These are phyloP conservation scores for Epicoccum nigrum DNA, from an alignment of 2,329 filamentous ascomycete species.

Conservation along the genomic window DNA sequence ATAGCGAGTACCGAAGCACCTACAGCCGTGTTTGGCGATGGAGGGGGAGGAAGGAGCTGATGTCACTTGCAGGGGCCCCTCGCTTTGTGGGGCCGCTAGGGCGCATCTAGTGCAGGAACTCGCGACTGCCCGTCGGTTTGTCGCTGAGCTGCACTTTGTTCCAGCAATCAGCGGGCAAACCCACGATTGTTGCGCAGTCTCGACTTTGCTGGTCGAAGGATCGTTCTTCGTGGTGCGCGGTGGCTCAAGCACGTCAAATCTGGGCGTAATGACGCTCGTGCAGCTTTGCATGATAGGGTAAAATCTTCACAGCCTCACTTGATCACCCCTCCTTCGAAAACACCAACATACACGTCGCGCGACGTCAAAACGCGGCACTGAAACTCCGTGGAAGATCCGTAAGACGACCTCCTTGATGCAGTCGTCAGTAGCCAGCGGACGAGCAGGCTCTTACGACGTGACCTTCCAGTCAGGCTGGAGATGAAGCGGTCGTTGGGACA, in stretches of 20 bases:
- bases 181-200: slow-evolving; percentile 8
- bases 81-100: slow-evolving; percentile 2
- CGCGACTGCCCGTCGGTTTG: slow-evolving; percentile 9
- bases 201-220: neutral
- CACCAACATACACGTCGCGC: too few relatives aligned
- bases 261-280: slow-evolving; percentile 12
- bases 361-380: too few relatives aligned
- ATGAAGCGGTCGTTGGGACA: too few relatives aligned
- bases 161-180: slow-evolving; percentile 4
- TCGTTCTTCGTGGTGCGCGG: slow-evolving; percentile 4
- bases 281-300: slow-evolving; percentile 3
- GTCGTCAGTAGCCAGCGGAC: too few relatives aligned
- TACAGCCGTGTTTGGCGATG: slow-evolving; percentile 11
- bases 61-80: slow-evolving; percentile 13
- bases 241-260: slow-evolving; percentile 14
- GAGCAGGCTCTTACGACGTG: too few relatives aligned
- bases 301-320: neutral
- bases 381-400: too few relatives aligned
- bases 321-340: neutral
- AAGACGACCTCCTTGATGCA: too few relatives aligned
- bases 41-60: slow-evolving; percentile 9
- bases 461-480: too few relatives aligned
- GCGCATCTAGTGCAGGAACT: slow-evolving; percentile 6
- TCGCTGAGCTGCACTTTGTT: slow-evolving; percentile 9
- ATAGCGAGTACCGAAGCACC: slow-evolving; percentile 9